These are phyloP conservation scores for Lasiodiplodia gonubiensis DNA, from an alignment of 2,329 filamentous ascomycete genomes.

Conservation along the genomic window DNA sequence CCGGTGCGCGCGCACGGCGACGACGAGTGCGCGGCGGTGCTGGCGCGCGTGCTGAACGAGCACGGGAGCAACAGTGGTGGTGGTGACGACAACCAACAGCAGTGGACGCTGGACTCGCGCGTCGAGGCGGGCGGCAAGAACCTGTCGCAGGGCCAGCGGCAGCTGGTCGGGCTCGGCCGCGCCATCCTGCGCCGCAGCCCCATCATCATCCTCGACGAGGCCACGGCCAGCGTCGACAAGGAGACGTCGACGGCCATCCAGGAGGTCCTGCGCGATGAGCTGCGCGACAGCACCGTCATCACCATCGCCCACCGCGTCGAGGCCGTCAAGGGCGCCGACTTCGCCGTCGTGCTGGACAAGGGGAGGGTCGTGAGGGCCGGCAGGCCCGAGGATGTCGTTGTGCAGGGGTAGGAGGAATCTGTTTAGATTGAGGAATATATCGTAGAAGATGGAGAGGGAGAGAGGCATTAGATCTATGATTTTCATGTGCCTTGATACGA, in stretches of 20 bases:
- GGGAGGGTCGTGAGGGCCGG: conserved; percentile 53
- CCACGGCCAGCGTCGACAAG: conserved; percentile 68
- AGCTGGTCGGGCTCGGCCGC: conserved; percentile 68
- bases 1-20: conserved; percentile 62
- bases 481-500: no score
- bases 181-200: conserved; percentile 66
- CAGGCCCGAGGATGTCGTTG: conserved; percentile 39
- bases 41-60: conserved; percentile 58
- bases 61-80: conserved; percentile 31
- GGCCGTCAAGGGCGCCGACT: conserved; percentile 65
- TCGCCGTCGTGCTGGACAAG: conserved; percentile 60
- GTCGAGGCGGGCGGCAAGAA: conserved; percentile 68
- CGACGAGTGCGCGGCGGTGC: conserved; percentile 58
- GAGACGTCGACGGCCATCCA: conserved; percentile 65
- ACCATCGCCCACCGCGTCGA: conserved; percentile 70
- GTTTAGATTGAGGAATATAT: no score
- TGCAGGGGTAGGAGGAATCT: no score
- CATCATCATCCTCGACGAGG: conserved; percentile 70
- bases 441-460: no score
- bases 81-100: background rate
- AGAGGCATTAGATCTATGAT: no score
- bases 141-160: conserved; percentile 68
- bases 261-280: conserved; percentile 60
- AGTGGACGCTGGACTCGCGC: conserved; percentile 61
- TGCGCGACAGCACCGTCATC: conserved; percentile 65